Evolutionary conservation across 495 filamentous ascomycete species (phyloP).

Genomic region (Trichoderma gamsii): DNA sequence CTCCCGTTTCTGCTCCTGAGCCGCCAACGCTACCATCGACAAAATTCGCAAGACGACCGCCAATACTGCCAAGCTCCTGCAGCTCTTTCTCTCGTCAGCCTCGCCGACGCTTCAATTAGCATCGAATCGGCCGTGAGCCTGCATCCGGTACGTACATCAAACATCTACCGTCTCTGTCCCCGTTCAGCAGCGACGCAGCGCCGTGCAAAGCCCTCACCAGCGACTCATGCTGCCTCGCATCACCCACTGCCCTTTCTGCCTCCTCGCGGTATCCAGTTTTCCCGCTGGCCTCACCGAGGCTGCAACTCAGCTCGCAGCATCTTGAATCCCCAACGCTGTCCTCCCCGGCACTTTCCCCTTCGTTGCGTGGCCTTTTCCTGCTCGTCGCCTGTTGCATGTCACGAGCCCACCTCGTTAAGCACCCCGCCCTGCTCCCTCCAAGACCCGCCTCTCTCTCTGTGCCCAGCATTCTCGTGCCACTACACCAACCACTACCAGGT

Average conservation of each 20-base stretch:
- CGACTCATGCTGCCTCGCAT: background rate
- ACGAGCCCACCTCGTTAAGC: slow-evolving; percentile 14
- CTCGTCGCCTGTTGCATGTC: slow-evolving; percentile 4
- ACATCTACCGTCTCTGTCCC: no score
- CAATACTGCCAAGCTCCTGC: background rate
- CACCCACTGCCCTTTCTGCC: background rate
- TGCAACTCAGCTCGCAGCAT: background rate
- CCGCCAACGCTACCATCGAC: slow-evolving; percentile 5
- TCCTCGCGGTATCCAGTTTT: background rate
- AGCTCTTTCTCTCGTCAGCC: background rate
- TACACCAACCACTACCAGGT: slow-evolving; percentile 5
- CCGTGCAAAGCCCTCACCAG: slow-evolving; percentile 1
- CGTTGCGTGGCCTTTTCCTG: background rate
- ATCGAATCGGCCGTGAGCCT: background rate
- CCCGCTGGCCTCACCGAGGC: background rate
- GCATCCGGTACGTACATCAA: background rate
- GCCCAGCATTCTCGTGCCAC: slow-evolving; percentile 12
- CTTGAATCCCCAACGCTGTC: background rate
- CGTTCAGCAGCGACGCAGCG: background rate
- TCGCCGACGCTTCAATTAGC: background rate
- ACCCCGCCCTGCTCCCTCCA: slow-evolving; percentile 7
- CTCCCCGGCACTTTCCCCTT: background rate
- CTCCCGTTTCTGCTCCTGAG: slow-evolving; percentile 13
- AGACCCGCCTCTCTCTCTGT: slow-evolving; percentile 11
- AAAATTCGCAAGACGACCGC: background rate